Evolutionary conservation across 495 filamentous ascomycete species (phyloP), one percentile per base, ranked within the genome.

Genomic region (Annulohypoxylon stygium): DNA sequence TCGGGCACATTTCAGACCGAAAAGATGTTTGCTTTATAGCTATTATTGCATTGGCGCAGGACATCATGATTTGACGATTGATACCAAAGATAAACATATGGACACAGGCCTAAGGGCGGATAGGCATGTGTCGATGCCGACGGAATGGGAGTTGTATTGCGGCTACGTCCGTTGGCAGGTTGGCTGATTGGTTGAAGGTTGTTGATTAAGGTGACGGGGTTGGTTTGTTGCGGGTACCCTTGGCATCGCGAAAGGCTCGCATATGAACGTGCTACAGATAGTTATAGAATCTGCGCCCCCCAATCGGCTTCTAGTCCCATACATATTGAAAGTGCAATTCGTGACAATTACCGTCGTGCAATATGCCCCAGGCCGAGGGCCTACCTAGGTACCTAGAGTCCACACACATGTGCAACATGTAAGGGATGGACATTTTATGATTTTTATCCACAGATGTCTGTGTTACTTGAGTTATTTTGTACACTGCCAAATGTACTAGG

Each of bases 201-300:
- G 61, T 30, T 30, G 16, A 10, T 16, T 60, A 14, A 37, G 20
- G 30, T 30, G 9, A 60, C 39, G 50, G 20, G 50, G 50, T 39
- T 41, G 50, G 51, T 34, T 57, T 23, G 50, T 45, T 45, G 18
- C 50, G n/a, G 51, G 45, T 55, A 57, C 62, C 37, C 34, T 26
- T 57, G 20, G 30, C 23, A 20, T 8, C 33, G 36, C 11, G 50
- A 33, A 51, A 53, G 14, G 45, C 11, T 51, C 25, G 20, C 25
- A 65, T 55, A 43, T 9, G 30, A 30, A 47, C 6, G 16, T 20
- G 4, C 6, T 14, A 47, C 14, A 39, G 36, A 33, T 47, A 33
- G 2, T 6, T 37, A 36, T 36, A 30, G 33, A 16, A 57, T 37
- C 16, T 36, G 14, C 18, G 14, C 14, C 6, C 26, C n/a, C 12